Conservation (phyloP, 352 stramenopile genomes). For the Sclerospora graminicola region DNA sequence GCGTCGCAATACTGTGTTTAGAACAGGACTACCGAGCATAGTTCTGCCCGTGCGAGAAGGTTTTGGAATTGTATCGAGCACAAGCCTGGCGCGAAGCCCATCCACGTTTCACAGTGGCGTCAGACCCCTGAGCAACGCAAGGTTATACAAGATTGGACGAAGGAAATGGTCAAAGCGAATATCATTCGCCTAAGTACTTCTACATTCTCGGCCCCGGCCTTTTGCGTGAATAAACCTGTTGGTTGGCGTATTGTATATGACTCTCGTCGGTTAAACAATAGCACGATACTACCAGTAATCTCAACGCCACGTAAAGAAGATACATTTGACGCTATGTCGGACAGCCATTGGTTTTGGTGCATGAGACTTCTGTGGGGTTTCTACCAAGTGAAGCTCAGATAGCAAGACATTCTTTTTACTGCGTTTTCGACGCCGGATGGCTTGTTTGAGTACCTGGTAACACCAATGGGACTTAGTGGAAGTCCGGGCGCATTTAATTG, state of each 20-base stretch:
- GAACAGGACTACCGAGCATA: no score
- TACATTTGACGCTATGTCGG: background rate
- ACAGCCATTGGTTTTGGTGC: background rate
- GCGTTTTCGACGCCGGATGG: background rate
- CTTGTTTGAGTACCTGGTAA: slow-evolving; percentile 3
- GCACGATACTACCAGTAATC: background rate
- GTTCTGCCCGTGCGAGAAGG: no score
- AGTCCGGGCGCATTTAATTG: background rate
- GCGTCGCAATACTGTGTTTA: slow-evolving; percentile 1
- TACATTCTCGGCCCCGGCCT: background rate
- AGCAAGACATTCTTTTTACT: slow-evolving; percentile 4
- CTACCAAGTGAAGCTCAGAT: slow-evolving; percentile 1
- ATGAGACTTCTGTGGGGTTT: slow-evolving; percentile 2
- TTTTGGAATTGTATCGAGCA: no score
- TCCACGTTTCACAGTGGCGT: no score
- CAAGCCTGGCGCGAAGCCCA: no score
- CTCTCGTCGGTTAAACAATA: background rate
- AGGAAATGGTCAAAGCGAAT: slow-evolving; percentile 8
- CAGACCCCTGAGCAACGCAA: no score
- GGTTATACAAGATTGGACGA: slow-evolving; percentile 2
- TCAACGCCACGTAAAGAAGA: background rate
- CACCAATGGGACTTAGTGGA: background rate
- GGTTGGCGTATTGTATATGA: background rate
- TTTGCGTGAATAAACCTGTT: background rate
- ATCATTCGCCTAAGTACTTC: slow-evolving; percentile 9